Evolutionary conservation across 768 basidiomycete genomes (phyloP), one percentile per base, ranked within the genome.

Genomic region (Rhodotorula paludigena): DNA sequence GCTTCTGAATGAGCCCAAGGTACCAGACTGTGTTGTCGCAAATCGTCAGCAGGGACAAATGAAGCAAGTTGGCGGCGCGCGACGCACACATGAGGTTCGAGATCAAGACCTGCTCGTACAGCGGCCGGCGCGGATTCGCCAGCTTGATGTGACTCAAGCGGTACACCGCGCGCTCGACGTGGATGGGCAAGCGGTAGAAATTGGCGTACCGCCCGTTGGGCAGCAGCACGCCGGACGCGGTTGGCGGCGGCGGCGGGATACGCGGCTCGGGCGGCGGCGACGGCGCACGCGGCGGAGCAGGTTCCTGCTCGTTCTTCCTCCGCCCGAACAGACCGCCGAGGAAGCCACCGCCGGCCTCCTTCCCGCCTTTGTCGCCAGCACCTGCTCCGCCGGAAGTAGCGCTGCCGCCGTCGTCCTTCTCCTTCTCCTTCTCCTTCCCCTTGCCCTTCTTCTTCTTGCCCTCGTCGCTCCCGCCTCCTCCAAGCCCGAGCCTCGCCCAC

Each of bases 161-260:
- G 80, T 99, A 99, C 54, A 99, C 93, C 6, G 96, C 96, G 41
- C 96, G 85, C 78, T 99, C 96, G 70, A 99, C 96, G 76, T 99
- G 96, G 67, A 99, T 97, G 15, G 96, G 96, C 77, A 98, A 93
- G 72, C 96, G 85, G 76, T 77, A 49, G 72, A 75, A 60, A 75
- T 79, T 52, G 76, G 78, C 54, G 77, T 75, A 79, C 28, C 52
- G 44, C 7, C 75, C 76, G 35, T 74, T 68, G 63, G 78, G 75
- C 23, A 77, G 75, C 14, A 77, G 71, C 25, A 76, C 69, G 33
- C 78, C 80, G 7, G 77, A 65, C 15, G 75, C 74, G 3, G 75
- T 76, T 56, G 75, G 74, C 20, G 74, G 68, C 0, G 66, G 61
- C 9, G 72, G 65, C 4, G 68, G 62, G 38, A 55, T 81, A 36